A percentile compares a stretch with the other conserved stretches of the same genome.
phyloP scores from a whole-genome alignment of 495 filamentous ascomycete genomes.

The Venustampulla echinocandica region DNA sequence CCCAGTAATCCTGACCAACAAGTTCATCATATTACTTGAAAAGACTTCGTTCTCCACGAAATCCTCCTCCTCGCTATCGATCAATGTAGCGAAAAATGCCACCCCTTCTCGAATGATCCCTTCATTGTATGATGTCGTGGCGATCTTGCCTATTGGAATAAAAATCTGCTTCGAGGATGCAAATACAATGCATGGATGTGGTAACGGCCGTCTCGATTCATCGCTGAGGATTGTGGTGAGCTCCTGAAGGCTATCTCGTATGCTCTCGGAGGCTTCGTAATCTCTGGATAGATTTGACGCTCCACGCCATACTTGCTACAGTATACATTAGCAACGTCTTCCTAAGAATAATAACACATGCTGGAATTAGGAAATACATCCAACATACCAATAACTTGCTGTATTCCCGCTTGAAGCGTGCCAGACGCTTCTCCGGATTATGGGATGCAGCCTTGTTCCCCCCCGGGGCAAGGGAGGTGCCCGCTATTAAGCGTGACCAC shows the following conservation, averaged over 20 bases:
- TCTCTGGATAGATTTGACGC: slow-evolving; percentile 45
- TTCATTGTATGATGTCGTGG: slow-evolving; percentile 67
- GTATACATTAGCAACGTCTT: slow-evolving; percentile 4
- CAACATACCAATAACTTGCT: slow-evolving; percentile 65
- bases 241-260: slow-evolving; percentile 46
- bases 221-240: slow-evolving; percentile 76
- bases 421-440: slow-evolving; percentile 77
- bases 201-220: slow-evolving; percentile 76
- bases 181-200: slow-evolving; percentile 82
- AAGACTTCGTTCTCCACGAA: slow-evolving; percentile 81
- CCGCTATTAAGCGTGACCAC: slow-evolving; percentile 88
- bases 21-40: slow-evolving; percentile 70
- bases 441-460: slow-evolving; percentile 53
- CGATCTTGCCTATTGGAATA: slow-evolving; percentile 76
- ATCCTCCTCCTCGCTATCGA: slow-evolving; percentile 92
- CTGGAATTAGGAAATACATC: not conserved
- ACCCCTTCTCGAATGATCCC: slow-evolving; percentile 75
- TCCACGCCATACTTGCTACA: slow-evolving; percentile 72
- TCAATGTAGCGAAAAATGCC: slow-evolving; percentile 73
- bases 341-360: not conserved
- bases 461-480: slow-evolving; percentile 54
- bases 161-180: slow-evolving; percentile 79
- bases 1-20: slow-evolving; percentile 60
- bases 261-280: slow-evolving; percentile 42
- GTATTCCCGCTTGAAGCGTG: slow-evolving; percentile 83